Base-by-base conservation (phyloP, 148 eudicot species). In the Cornus florida region DNA sequence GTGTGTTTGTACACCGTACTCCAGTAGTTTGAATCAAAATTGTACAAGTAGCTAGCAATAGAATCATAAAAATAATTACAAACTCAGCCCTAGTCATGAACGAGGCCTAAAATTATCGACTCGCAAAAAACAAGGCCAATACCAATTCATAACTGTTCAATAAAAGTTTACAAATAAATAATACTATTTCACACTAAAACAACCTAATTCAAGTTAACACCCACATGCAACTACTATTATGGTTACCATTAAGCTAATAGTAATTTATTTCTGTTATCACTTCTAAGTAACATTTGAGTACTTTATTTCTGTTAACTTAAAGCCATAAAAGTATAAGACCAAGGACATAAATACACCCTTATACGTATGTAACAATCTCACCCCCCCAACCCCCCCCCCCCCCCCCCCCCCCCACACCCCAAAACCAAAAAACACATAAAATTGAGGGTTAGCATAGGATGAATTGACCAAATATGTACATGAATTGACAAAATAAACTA, bases 1-100 rank as follows among this genome's bases (percentile, higher is more conserved):
- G 89, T 92, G 87, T 92, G 97, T 84, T 95, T 95, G 85, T 92
- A 95, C 57, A 89, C 97, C 0, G 91, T 82, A 88, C 95, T 93
- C 99, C 99, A 95, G 79, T 86, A 81, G 73, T 93, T 90, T 75
- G 97, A 77, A 82, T 95, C 97, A 67, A 92, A 92, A 78, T 92
- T 81, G 88, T 95, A 95, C 90, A 86, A 92, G 77, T 95, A 95
- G 86, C 99, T 95, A 92, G 64, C 60, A 60, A 86, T 20, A 79
- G 62, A 48, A 77, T 28, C 74, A 60, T 69, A 46, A 60, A 57
- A 50, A 69, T 10, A 60, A 28, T 56, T 50, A 71, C 24, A 32
- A n/a, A 67, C 39, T 22, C 66, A 1, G 66, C 23, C 67, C 19
- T 11, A 14, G 10, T 16, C 60, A 24, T 76, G 39, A 23, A 41